Conservation (phyloP, 2,329 filamentous ascomycete genomes). For the Sphaerulina populicola region DNA sequence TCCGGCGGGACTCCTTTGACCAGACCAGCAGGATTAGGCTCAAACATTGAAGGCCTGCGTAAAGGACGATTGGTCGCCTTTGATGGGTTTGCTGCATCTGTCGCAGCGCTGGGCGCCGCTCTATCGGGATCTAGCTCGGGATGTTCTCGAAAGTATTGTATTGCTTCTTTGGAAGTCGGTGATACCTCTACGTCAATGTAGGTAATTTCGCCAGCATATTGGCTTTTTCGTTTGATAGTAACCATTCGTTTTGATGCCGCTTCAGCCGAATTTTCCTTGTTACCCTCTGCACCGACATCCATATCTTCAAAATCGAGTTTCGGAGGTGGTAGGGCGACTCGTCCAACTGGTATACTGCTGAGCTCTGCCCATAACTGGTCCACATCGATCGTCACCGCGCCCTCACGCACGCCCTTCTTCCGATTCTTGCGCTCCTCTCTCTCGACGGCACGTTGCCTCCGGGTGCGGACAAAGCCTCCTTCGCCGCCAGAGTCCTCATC, state of each 20-base stretch:
- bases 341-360: conserved; percentile 34
- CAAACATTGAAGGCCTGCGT: conserved; percentile 43
- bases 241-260: conserved; percentile 36
- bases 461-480: conserved; percentile 47
- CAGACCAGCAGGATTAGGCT: conserved; percentile 43
- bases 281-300: conserved; percentile 18
- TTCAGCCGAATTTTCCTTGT: conserved; percentile 29
- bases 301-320: conserved; percentile 10
- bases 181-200: conserved; percentile 48
- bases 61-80: conserved; percentile 35
- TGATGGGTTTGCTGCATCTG: conserved; percentile 16
- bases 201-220: conserved; percentile 49
- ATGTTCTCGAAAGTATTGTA: conserved; percentile 42
- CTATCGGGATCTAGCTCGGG: conserved; percentile 30
- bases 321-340: conserved; percentile 15
- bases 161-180: conserved; percentile 48
- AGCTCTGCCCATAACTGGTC: conserved; percentile 48
- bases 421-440: conserved; percentile 43
- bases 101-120: conserved; percentile 19
- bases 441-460: conserved; percentile 46
- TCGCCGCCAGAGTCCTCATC: conserved; percentile 37
- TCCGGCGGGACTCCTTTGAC: conserved; percentile 41
- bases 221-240: conserved; percentile 50
- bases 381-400: conserved; percentile 48
- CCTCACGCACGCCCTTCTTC: conserved; percentile 36